Evolutionary conservation across 2,329 filamentous ascomycete species (phyloP).

Genomic region (Diaporthe sp.): DNA sequence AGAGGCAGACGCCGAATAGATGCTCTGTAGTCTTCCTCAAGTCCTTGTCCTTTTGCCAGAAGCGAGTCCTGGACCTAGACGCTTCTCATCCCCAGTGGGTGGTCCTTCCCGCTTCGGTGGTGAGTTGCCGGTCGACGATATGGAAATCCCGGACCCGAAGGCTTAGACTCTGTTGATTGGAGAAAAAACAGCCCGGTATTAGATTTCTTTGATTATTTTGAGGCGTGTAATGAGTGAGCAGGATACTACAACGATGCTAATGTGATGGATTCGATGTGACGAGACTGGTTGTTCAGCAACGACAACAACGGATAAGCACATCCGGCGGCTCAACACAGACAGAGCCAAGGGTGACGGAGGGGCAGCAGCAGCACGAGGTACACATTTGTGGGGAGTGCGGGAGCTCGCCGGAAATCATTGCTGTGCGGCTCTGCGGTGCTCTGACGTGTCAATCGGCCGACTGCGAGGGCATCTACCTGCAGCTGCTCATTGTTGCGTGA

Average conservation of each 20-base stretch:
- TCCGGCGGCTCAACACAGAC: slow-evolving; percentile 11
- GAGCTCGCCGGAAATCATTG: slow-evolving; percentile 29
- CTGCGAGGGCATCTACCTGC: slow-evolving; percentile 37
- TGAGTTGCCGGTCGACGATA: background rate
- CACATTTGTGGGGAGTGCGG: slow-evolving; percentile 27
- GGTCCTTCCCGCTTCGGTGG: background rate
- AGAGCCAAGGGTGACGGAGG: slow-evolving; percentile 31
- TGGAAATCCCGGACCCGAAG: background rate
- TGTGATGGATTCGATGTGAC: background rate
- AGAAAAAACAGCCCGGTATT: background rate
- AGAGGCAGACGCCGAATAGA: background rate
- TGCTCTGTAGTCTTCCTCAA: background rate
- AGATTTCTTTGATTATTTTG: background rate
- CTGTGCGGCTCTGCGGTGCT: slow-evolving; percentile 41
- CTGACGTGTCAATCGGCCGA: slow-evolving; percentile 43
- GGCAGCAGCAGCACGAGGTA: slow-evolving; percentile 36
- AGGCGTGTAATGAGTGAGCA: background rate
- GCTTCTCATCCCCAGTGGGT: background rate
- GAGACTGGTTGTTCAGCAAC: background rate
- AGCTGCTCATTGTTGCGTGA: slow-evolving; percentile 31
- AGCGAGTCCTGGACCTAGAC: background rate
- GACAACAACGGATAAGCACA: slow-evolving; percentile 23
- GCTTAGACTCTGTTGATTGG: background rate
- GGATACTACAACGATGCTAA: background rate
- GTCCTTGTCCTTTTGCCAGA: background rate